Percentiles rank a stretch among this genome's conserved stretches.
These are phyloP conservation scores for Solanum habrochaites DNA, from an alignment of 257 asterid genomes.

Conservation along the genomic window DNA sequence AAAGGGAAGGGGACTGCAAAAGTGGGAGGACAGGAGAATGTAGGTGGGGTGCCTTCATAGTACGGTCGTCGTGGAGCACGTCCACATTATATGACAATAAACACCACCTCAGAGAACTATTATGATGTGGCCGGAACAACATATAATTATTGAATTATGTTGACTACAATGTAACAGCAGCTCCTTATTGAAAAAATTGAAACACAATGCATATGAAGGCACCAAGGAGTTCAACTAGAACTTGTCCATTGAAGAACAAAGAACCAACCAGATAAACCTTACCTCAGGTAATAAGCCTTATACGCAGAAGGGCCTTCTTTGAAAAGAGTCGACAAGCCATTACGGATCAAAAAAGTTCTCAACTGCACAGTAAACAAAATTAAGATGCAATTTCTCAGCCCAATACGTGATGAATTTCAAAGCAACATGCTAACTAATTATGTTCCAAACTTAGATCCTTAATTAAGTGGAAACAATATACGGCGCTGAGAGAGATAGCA, in stretches of 20 bases:
- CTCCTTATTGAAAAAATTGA: background rate
- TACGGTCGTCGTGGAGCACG: too few relatives aligned
- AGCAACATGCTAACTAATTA: slow-evolving; percentile 1
- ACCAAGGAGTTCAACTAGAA: background rate
- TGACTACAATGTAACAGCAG: background rate
- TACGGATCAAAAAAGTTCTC: slow-evolving; percentile 85
- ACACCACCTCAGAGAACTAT: background rate
- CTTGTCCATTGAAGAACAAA: background rate
- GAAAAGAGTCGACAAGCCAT: slow-evolving; percentile 79
- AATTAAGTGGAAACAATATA: background rate
- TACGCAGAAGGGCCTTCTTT: slow-evolving; percentile 90
- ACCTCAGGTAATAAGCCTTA: slow-evolving; percentile 86
- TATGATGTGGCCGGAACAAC: background rate
- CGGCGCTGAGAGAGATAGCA: too few relatives aligned
- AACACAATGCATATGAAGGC: background rate
- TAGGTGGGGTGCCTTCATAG: too few relatives aligned
- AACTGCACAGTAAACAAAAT: slow-evolving; percentile 32
- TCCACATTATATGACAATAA: background rate
- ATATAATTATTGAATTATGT: background rate
- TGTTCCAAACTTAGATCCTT: background rate
- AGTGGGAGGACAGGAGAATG: too few relatives aligned
- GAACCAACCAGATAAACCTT: slow-evolving; percentile 6
- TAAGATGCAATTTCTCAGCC: background rate
- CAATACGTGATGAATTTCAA: background rate
- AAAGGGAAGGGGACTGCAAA: too few relatives aligned